A percentile compares a stretch with the other conserved stretches of the same genome.
These are phyloP conservation scores for Naganishia onofrii DNA, from an alignment of 768 basidiomycete species.

Conservation along the genomic window DNA sequence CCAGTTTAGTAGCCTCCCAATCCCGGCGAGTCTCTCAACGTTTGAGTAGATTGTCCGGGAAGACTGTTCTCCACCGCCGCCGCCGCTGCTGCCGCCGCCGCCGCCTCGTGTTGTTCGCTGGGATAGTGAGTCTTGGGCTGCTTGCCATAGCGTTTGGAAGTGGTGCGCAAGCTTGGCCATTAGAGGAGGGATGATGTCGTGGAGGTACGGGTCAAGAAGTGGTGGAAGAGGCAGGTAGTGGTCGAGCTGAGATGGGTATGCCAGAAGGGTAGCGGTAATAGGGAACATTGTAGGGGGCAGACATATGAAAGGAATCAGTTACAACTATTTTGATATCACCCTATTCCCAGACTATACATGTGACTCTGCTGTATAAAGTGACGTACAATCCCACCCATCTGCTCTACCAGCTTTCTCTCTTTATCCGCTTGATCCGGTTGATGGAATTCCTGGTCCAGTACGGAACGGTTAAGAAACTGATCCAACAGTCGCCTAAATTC, in stretches of 20 bases:
- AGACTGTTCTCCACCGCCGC: too few relatives aligned
- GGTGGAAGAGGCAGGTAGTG: constrained; percentile 91
- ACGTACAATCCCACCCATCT: constrained; percentile 47
- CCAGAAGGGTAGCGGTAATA: neutral
- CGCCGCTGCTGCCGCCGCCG: too few relatives aligned
- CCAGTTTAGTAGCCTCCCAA: constrained; percentile 62
- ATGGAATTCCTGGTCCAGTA: constrained; percentile 54
- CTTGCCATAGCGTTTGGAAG: constrained; percentile 24
- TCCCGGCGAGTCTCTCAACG: constrained; percentile 59
- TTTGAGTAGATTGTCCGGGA: constrained; percentile 52
- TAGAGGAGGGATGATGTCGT: constrained; percentile 71
- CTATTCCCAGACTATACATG: neutral
- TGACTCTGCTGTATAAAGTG: neutral
- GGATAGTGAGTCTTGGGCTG: neutral
- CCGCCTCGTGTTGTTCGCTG: neutral
- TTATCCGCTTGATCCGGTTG: constrained; percentile 56
- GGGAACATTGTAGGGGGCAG: neutral
- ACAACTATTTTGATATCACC: constrained; percentile 25
- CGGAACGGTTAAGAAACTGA: constrained; percentile 57
- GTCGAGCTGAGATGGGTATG: constrained; percentile 61
- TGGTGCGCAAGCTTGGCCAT: constrained; percentile 58
- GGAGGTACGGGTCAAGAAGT: constrained; percentile 84
- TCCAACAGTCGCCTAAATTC: constrained; percentile 63
- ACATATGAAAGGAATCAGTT: neutral
- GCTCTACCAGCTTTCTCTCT: constrained; percentile 41